phyloP scores from a whole-genome alignment of 306 rosid species.

The Biancaea sappan region DNA sequence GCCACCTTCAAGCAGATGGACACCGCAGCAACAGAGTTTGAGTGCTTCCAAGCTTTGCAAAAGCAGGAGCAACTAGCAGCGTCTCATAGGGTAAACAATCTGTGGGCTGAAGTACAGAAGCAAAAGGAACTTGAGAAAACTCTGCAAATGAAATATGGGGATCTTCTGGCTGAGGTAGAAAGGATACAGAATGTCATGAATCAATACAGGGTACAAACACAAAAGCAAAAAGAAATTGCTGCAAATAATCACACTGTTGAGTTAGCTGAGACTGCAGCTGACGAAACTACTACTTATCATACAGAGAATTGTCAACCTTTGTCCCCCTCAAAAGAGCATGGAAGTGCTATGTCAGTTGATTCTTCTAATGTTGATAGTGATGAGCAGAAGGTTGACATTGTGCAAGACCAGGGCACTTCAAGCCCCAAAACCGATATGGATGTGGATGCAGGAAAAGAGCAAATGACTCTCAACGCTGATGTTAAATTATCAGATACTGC shows the following conservation, averaged over 20 bases:
- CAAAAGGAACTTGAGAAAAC: slow-evolving; percentile 78
- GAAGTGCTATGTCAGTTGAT: slow-evolving; percentile 26
- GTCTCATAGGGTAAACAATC: slow-evolving; percentile 60
- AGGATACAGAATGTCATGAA: slow-evolving; percentile 51
- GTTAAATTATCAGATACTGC: slow-evolving; percentile 18
- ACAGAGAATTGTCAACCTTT: slow-evolving; percentile 25
- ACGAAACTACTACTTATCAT: slow-evolving; percentile 28
- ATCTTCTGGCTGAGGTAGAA: slow-evolving; percentile 49
- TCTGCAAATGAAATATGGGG: slow-evolving; percentile 59
- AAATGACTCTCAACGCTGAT: background rate
- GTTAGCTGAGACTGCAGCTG: slow-evolving; percentile 39
- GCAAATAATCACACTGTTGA: slow-evolving; percentile 41
- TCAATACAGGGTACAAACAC: slow-evolving; percentile 42
- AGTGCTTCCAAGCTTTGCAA: slow-evolving; percentile 70
- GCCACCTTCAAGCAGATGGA: slow-evolving; percentile 75
- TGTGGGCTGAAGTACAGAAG: slow-evolving; percentile 71
- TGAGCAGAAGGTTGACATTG: slow-evolving; percentile 34
- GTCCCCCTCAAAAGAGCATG: slow-evolving; percentile 33
- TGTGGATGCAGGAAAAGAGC: slow-evolving; percentile 33
- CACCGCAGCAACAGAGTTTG: slow-evolving; percentile 76
- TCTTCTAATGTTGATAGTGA: slow-evolving; percentile 38
- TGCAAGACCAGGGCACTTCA: slow-evolving; percentile 22
- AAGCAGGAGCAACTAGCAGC: slow-evolving; percentile 71
- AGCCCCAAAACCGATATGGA: slow-evolving; percentile 30
- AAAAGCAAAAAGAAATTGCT: slow-evolving; percentile 50